A percentile compares a stretch with the other conserved stretches of the same genome.
These are phyloP conservation scores for Rhodotorula sp. DNA, from an alignment of 1,284 basidiomycete species.

Conservation along the genomic window DNA sequence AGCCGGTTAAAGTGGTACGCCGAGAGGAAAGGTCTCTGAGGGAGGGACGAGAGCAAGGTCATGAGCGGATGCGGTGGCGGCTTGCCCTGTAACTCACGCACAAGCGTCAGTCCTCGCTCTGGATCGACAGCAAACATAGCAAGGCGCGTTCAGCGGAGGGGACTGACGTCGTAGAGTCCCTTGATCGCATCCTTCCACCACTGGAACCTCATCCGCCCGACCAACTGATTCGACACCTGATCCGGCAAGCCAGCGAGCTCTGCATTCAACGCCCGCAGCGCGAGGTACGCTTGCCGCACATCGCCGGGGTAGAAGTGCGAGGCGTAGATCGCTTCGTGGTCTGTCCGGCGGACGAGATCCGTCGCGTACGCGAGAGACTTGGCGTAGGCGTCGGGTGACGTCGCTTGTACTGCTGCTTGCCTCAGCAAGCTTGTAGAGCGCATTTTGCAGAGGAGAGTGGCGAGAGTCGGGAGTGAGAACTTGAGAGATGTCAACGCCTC, in stretches of 20 bases:
- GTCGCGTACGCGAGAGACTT: constrained; percentile 48
- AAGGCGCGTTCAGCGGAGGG: neutral
- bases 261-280: constrained; percentile 82
- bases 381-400: constrained; percentile 1
- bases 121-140: neutral
- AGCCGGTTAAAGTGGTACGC: constrained; percentile 41
- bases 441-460: constrained; percentile 1
- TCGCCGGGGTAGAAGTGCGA: constrained; percentile 72
- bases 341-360: constrained; percentile 48
- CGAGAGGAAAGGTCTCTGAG: constrained; percentile 35
- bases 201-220: constrained; percentile 85
- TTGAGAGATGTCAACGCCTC: neutral
- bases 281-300: constrained; percentile 69
- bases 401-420: neutral
- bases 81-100: constrained; percentile 14
- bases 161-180: constrained; percentile 64
- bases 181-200: constrained; percentile 88
- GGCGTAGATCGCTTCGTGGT: constrained; percentile 67
- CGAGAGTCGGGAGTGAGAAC: neutral
- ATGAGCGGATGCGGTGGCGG: constrained; percentile 39
- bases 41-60: constrained; percentile 28
- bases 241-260: constrained; percentile 81
- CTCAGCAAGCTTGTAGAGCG: neutral
- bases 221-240: constrained; percentile 68
- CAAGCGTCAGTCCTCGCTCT: neutral